phyloP scores from a whole-genome alignment of 352 stramenopile species.

The Phytopythium vexans region DNA sequence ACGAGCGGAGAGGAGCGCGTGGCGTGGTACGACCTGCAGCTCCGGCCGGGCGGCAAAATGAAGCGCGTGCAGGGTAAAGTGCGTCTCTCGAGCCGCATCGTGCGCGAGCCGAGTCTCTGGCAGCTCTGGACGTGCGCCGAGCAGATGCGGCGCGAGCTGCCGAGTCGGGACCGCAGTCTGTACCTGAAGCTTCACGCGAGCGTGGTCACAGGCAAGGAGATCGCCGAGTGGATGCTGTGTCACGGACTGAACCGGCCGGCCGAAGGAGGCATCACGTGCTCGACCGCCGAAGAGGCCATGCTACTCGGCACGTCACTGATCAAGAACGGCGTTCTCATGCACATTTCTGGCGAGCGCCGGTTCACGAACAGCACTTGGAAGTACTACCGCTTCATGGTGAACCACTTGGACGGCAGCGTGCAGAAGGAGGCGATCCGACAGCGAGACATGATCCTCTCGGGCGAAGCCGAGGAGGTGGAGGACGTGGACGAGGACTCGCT shows the following conservation, averaged over 20 bases:
- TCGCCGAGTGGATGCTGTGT: conserved; percentile 82
- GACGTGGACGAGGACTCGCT: conserved; percentile 64
- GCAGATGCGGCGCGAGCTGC: conserved; percentile 79
- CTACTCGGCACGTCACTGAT: conserved; percentile 71
- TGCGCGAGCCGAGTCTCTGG: conserved; percentile 78
- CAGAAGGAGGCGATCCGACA: conserved; percentile 53
- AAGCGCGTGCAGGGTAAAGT: conserved; percentile 85
- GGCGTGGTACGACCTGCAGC: conserved; percentile 84
- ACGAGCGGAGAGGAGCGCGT: conserved; percentile 79
- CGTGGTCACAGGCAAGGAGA: conserved; percentile 80
- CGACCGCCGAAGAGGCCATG: conserved; percentile 77
- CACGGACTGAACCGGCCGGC: conserved; percentile 83
- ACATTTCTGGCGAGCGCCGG: conserved; percentile 66
- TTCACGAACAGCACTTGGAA: conserved; percentile 85
- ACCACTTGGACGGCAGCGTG: conserved; percentile 54
- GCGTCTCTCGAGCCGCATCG: conserved; percentile 79
- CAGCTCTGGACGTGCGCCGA: conserved; percentile 83
- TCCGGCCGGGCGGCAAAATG: conserved; percentile 78
- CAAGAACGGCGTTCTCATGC: conserved; percentile 62
- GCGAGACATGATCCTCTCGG: conserved; percentile 63
- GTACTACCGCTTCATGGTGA: conserved; percentile 86
- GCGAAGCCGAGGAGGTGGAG: conserved; percentile 74
- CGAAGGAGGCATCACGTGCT: conserved; percentile 82
- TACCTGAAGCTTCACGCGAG: conserved; percentile 81
- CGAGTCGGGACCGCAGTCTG: conserved; percentile 63